phyloP scores from a whole-genome alignment of 768 basidiomycete species.

The Mycena leptocephala region DNA sequence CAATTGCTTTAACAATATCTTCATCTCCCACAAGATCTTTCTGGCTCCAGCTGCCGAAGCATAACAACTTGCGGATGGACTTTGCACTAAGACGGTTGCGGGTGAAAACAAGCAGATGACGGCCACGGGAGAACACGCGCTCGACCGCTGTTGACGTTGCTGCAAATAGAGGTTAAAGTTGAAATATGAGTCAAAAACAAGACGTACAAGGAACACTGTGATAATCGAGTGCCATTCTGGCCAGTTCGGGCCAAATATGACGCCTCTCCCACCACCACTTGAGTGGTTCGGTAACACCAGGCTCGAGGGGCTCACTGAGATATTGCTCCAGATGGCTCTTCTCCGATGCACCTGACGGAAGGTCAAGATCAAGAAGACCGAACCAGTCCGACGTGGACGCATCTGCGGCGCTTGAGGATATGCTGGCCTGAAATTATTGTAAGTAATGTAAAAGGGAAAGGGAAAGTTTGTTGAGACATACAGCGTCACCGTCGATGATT shows the following conservation, averaged over 20 bases:
- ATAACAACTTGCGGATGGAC: slow-evolving; percentile 47
- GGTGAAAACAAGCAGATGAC: neutral
- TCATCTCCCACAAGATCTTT: slow-evolving; percentile 45
- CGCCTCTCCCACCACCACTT: neutral
- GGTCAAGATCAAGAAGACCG: neutral
- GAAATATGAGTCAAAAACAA: neutral
- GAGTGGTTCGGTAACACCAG: neutral
- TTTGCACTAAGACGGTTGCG: slow-evolving; percentile 36
- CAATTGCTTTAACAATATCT: slow-evolving; percentile 37
- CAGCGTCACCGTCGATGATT: neutral
- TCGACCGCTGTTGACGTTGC: neutral
- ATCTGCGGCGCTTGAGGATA: neutral
- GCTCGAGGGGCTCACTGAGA: neutral
- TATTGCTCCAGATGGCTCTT: neutral
- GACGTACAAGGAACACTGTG: neutral
- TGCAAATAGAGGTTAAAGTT: neutral
- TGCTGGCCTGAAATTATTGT: neutral
- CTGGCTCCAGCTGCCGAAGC: slow-evolving; percentile 51
- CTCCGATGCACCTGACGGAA: neutral
- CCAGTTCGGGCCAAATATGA: neutral
- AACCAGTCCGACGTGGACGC: neutral
- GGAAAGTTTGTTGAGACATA: neutral
- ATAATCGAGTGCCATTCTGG: slow-evolving; percentile 12
- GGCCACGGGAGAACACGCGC: neutral
- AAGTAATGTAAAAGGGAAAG: neutral